Conservation (phyloP, 345 rosid species). For the Populus pruinosa region DNA sequence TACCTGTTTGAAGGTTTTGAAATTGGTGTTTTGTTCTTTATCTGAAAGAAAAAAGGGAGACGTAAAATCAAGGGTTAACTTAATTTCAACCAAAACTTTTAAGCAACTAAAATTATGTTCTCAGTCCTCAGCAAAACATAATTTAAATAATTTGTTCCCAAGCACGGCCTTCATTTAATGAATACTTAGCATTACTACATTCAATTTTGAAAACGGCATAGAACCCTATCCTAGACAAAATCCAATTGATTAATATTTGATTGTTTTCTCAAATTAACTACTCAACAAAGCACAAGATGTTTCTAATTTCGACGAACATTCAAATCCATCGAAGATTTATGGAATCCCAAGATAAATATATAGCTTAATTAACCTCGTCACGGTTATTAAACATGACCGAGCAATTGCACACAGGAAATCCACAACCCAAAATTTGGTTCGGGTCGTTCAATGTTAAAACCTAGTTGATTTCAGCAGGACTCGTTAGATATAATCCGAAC, state of each 20-base stretch:
- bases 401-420: too few relatives aligned
- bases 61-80: background rate
- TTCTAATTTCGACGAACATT: background rate
- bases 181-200: background rate
- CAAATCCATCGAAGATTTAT: background rate
- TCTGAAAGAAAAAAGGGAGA: conserved; percentile 15
- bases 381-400: too few relatives aligned
- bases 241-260: background rate
- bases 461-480: too few relatives aligned
- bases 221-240: background rate
- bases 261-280: background rate
- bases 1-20: conserved; percentile 29
- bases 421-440: too few relatives aligned
- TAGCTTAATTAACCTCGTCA: background rate
- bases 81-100: background rate
- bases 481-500: too few relatives aligned
- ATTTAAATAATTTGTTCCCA: background rate
- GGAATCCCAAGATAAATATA: background rate
- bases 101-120: too few relatives aligned
- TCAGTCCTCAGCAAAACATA: background rate
- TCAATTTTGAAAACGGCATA: background rate
- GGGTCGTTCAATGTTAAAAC: too few relatives aligned
- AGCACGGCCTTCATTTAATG: background rate
- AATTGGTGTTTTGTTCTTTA: background rate
- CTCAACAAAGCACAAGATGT: background rate